These are phyloP conservation scores for Heimioporus sp. DNA, from an alignment of 768 basidiomycete genomes.

Conservation along the genomic window DNA sequence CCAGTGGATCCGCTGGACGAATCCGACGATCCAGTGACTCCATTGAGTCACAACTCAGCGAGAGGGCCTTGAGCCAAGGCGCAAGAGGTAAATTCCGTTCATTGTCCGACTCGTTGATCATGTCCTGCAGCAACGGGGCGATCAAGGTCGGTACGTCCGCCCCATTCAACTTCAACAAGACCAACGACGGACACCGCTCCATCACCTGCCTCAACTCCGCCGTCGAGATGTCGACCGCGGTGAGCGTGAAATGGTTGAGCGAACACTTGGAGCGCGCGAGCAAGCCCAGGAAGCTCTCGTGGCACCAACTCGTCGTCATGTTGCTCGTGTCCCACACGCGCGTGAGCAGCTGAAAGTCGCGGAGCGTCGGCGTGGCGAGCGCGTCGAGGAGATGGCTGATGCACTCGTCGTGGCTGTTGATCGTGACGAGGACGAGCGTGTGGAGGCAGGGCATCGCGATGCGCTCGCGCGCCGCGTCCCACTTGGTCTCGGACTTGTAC, in stretches of 20 bases:
- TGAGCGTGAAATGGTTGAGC: slow-evolving; percentile 31
- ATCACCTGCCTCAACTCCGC: slow-evolving; percentile 23
- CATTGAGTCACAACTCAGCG: slow-evolving; percentile 29
- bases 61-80: slow-evolving; percentile 30
- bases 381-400: slow-evolving; percentile 26
- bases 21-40: slow-evolving; percentile 20
- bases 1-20: too few species aligned
- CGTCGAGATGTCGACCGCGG: slow-evolving; percentile 22
- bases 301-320: slow-evolving; percentile 29
- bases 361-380: slow-evolving; percentile 19
- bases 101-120: slow-evolving; percentile 17
- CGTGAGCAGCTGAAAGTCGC: slow-evolving; percentile 32
- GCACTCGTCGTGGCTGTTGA: slow-evolving; percentile 28
- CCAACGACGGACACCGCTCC: slow-evolving; percentile 29
- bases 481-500: slow-evolving; percentile 28
- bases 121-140: slow-evolving; percentile 23
- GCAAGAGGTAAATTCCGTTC: slow-evolving; percentile 20
- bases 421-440: slow-evolving; percentile 31
- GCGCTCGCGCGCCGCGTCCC: slow-evolving; percentile 18
- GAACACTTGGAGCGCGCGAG: slow-evolving; percentile 27
- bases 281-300: slow-evolving; percentile 26
- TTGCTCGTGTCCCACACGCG: slow-evolving; percentile 32
- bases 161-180: slow-evolving; percentile 29
- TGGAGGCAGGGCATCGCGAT: slow-evolving; percentile 30
- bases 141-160: slow-evolving; percentile 19